Evolutionary conservation across 2,329 filamentous ascomycete species (phyloP).

Genomic region (Aspergillus sp.): DNA sequence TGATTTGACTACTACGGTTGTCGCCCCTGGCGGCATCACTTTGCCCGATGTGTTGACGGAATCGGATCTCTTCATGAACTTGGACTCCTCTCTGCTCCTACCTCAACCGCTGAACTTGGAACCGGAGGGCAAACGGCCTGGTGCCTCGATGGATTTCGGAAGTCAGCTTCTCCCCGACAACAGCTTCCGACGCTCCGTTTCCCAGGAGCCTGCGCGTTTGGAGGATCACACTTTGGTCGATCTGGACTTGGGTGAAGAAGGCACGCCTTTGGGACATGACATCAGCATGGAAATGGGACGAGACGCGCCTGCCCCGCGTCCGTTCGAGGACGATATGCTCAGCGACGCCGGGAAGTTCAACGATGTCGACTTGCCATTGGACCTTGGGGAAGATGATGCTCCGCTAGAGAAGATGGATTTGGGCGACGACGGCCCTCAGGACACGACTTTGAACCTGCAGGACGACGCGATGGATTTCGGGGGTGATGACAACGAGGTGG

Average conservation of each 20-base stretch:
- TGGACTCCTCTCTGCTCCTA: slow-evolving; percentile 74
- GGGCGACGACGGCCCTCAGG: slow-evolving; percentile 28
- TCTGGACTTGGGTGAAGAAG: slow-evolving; percentile 58
- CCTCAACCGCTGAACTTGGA: slow-evolving; percentile 56
- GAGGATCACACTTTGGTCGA: slow-evolving; percentile 67
- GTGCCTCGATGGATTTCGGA: slow-evolving; percentile 45
- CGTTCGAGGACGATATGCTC: slow-evolving; percentile 47
- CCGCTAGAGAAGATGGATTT: slow-evolving; percentile 34
- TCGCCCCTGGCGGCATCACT: slow-evolving; percentile 75
- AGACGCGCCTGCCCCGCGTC: slow-evolving; percentile 63
- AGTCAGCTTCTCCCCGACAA: slow-evolving; percentile 74
- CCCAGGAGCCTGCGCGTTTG: slow-evolving; percentile 45
- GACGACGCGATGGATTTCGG: slow-evolving; percentile 47
- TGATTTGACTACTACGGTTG: slow-evolving; percentile 72
- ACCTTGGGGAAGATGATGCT: slow-evolving; percentile 41
- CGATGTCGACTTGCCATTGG: slow-evolving; percentile 40
- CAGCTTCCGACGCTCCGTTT: slow-evolving; percentile 37
- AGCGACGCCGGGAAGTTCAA: slow-evolving; percentile 58
- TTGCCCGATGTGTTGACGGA: slow-evolving; percentile 90
- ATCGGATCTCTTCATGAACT: slow-evolving; percentile 77
- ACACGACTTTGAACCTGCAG: slow-evolving; percentile 52
- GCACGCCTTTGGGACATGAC: slow-evolving; percentile 58
- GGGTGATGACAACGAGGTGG: slow-evolving; percentile 48
- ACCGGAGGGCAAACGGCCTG: slow-evolving; percentile 27
- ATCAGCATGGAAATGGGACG: slow-evolving; percentile 80